Evolutionary conservation across 352 stramenopile genomes (phyloP), one percentile per base, ranked within the genome.

Genomic region (Peronospora destructor): DNA sequence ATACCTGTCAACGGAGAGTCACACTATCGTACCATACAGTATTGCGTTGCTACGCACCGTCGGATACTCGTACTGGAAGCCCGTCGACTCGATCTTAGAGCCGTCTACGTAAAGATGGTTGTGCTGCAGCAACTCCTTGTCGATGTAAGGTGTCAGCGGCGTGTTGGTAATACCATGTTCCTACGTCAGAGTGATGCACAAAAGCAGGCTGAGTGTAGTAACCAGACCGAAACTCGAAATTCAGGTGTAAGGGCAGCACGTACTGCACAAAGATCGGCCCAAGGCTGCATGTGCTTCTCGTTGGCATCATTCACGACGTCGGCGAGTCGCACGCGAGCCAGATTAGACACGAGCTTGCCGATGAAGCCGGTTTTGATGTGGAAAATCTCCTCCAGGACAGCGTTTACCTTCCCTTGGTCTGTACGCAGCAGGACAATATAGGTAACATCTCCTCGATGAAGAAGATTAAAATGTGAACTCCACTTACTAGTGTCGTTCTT

Each of bases 301-400:
- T 94, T 94, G n/a, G 81, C 81, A 53, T 91, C 79, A 54, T 94
- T 70, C n/a, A 91, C 83, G 38, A 91, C 79, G 41, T 91, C 79
- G 30, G 73, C 64, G 6, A 94, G 68, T 6, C 77, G 76, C 37
- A 94, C 63, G 14, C 76, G 73, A 4, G 83, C 83, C 16, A 94
- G 55, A 49, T 91, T 91, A 5, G 83, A 94, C 30, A 94, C 61
- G 19, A 94, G 64, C 48, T 91, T 90, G 49, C 83, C 83, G 17
- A 90, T 85, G 51, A 94, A 94, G 34, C 83, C 83, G 4, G 83
- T 85, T 47, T 80, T 71, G 52, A 94, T 91, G 30, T 75, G 71
- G 56, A 94, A 94, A 29, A 94, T 64, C 42, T 80, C 68, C 46
- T 86, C 76, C 19, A 94, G 47, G 5, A 89, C 61, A 12, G 54